Evolutionary conservation across 1,284 basidiomycete genomes (phyloP), one percentile per base, ranked within the genome.

Genomic region (Apiotrichum montevideense): DNA sequence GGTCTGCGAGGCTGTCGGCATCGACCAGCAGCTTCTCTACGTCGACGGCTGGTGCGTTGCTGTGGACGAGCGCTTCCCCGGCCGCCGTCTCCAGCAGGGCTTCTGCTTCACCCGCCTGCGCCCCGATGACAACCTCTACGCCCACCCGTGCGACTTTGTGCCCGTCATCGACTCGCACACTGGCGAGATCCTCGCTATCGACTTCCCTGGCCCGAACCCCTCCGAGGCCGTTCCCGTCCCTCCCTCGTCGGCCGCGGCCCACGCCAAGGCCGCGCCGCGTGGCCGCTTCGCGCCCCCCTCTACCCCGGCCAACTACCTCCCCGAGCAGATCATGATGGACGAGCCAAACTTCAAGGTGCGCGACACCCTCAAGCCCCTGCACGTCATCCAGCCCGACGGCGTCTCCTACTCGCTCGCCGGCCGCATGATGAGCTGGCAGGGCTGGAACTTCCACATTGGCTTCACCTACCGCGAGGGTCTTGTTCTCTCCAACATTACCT

Each of bases 331-430:
- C 51, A 64, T 61, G 14, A 47, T 65, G 39, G 71, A 76, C 50
- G 60, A 79, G 80, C 63, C 70, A 34, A 78, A 80, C 8, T 87
- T 83, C 76, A 84, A 84, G 65, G 57, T 67, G 42, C 82, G 91
- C 13, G 81, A 83, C 37, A 87, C 87, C 59, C 60, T 95, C 62
- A 95, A 92, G 76, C 91, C 92, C 3, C 78, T 96, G 45, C 87
- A 91, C 68, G 79, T 96, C 64, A 73, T 88, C 1, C 93, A 96
- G 75, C 93, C 93, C 2, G 88, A 96, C 62, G 92, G 93, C 46
- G 91, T 95, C 21, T 88, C 86, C 65, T 95, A 93, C 81, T 87
- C 82, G 75, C 81, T 95, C 72, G 81, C 85, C 45, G 92, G 91
- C 0, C 79, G 91, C 67, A 82, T 83, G 29, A 58, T 73, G 43